A percentile compares a stretch with the other conserved stretches of the same genome.
Conservation (phyloP, 179 eudicot genomes). For the Silene coronaria region DNA sequence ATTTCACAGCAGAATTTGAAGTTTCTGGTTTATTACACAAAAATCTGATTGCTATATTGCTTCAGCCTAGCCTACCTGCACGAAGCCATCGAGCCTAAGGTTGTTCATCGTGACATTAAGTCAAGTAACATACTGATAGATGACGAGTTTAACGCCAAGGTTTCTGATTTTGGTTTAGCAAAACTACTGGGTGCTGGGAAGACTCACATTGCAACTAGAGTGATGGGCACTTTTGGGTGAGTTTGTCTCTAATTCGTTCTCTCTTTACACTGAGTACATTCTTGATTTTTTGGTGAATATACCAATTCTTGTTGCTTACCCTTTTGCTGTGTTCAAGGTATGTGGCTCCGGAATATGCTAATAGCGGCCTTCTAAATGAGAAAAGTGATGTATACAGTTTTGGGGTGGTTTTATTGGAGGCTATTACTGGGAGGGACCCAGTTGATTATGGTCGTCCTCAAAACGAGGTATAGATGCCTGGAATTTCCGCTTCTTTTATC, state of each 20-base stretch:
- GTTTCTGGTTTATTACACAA: not conserved
- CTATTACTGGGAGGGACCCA: constrained; percentile 78
- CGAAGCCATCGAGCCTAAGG: constrained; percentile 55
- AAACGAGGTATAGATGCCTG: constrained; percentile 43
- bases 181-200: constrained; percentile 80
- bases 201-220: constrained; percentile 77
- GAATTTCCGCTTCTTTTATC: not conserved
- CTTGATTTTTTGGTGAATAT: not conserved
- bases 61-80: constrained; percentile 70
- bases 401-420: constrained; percentile 72
- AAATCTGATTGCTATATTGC: constrained; percentile 13
- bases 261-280: too few species aligned
- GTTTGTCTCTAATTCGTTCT: constrained; percentile 11
- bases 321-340: constrained; percentile 38
- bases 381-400: constrained; percentile 82
- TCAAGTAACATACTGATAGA: constrained; percentile 56
- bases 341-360: constrained; percentile 88
- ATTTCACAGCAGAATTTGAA: not conserved
- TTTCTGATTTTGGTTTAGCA: constrained; percentile 83
- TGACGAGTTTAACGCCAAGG: constrained; percentile 71
- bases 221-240: constrained; percentile 87
- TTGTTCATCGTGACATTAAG: constrained; percentile 53
- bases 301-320: not conserved
- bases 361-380: constrained; percentile 72
- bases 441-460: constrained; percentile 63